phyloP scores from a whole-genome alignment of 2,329 filamentous ascomycete genomes.

The Colletotrichum costaricense region DNA sequence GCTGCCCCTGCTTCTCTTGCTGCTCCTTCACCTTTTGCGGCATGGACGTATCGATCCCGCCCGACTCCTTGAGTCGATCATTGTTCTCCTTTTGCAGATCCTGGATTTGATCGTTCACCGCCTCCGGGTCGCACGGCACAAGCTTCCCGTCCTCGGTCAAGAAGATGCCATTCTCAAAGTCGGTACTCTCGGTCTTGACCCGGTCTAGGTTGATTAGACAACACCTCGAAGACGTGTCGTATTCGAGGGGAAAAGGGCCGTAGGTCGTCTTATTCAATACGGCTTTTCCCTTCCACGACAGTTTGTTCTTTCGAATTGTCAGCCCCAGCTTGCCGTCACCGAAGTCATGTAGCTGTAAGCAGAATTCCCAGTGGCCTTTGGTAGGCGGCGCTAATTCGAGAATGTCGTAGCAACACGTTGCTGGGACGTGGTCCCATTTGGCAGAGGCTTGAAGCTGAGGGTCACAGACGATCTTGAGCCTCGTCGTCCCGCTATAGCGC shows the following conservation, averaged over 20 bases:
- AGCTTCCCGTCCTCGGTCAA: background rate
- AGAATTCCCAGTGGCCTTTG: background rate
- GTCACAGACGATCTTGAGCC: background rate
- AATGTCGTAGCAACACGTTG: background rate
- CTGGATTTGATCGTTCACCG: background rate
- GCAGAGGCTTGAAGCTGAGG: background rate
- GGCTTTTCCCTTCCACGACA: background rate
- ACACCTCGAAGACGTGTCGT: background rate
- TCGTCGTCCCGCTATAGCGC: background rate
- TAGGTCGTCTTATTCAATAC: background rate
- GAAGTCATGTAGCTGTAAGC: background rate
- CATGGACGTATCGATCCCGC: background rate
- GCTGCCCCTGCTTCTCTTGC: background rate
- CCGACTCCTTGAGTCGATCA: background rate
- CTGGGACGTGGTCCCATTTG: background rate
- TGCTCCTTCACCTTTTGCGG: no score
- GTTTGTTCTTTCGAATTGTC: background rate
- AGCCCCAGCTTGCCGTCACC: background rate
- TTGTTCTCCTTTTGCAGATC: background rate
- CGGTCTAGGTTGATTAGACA: background rate
- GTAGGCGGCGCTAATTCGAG: background rate
- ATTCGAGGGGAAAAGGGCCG: background rate
- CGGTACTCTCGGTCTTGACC: background rate
- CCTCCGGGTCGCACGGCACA: background rate
- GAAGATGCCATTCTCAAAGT: background rate